These are phyloP conservation scores for Taphrina deformans DNA, from an alignment of 1,139 yeast genomes.

Conservation along the genomic window DNA sequence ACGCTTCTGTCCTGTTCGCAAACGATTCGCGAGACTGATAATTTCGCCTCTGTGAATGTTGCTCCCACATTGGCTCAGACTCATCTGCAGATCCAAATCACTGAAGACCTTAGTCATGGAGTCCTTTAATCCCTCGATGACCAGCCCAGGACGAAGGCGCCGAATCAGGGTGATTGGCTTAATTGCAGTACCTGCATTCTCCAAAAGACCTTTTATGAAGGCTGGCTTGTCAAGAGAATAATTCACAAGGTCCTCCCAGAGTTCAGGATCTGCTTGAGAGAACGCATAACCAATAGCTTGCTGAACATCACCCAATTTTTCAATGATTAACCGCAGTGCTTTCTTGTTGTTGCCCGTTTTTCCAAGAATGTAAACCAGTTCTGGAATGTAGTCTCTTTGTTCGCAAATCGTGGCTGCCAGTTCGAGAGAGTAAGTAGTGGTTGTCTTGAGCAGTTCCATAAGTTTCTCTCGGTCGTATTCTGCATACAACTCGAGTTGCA, in stretches of 20 bases:
- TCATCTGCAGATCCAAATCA: slow-evolving; percentile 54
- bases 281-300: slow-evolving; percentile 81
- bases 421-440: slow-evolving; percentile 65
- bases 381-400: slow-evolving; percentile 56
- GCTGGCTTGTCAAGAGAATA: slow-evolving; percentile 71
- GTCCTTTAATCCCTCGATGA: slow-evolving; percentile 63
- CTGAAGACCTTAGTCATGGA: slow-evolving; percentile 64
- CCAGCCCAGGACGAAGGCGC: slow-evolving; percentile 61
- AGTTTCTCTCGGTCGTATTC: slow-evolving; percentile 58
- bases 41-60: slow-evolving; percentile 11
- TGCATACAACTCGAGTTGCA: slow-evolving; percentile 64
- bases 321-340: slow-evolving; percentile 75
- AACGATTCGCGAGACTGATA: background rate
- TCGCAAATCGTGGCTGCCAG: slow-evolving; percentile 69
- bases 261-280: slow-evolving; percentile 65
- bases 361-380: slow-evolving; percentile 77
- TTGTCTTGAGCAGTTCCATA: slow-evolving; percentile 56
- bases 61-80: slow-evolving; percentile 24
- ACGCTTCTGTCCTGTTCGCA: slow-evolving; percentile 22
- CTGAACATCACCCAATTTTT: slow-evolving; percentile 72
- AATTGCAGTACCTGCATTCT: slow-evolving; percentile 55
- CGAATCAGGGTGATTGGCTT: slow-evolving; percentile 69
- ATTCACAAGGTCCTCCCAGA: slow-evolving; percentile 74
- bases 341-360: slow-evolving; percentile 75
- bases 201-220: slow-evolving; percentile 72